Conservation (phyloP, 768 basidiomycete genomes). For the Tricholoma sp. region DNA sequence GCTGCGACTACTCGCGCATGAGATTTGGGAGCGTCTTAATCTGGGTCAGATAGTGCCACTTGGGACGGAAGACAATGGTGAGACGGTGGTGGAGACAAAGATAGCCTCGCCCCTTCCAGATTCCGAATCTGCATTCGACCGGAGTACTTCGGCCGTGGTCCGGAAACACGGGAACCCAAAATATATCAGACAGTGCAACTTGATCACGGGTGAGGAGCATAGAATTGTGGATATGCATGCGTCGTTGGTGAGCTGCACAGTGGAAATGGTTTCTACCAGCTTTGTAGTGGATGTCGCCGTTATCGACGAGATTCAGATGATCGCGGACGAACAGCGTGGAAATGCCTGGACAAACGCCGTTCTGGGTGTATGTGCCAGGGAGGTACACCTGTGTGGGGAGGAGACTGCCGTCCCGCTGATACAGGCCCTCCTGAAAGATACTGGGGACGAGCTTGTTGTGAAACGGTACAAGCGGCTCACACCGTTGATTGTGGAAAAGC, state of each 20-base stretch:
- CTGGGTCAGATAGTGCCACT: slow-evolving; percentile 80
- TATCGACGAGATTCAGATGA: slow-evolving; percentile 97
- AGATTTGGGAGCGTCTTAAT: slow-evolving; percentile 90
- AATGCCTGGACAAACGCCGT: slow-evolving; percentile 80
- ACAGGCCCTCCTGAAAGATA: slow-evolving; percentile 56
- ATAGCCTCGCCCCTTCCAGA: slow-evolving; percentile 12
- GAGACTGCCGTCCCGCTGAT: slow-evolving; percentile 87
- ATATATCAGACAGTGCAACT: slow-evolving; percentile 69
- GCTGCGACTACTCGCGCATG: slow-evolving; percentile 87
- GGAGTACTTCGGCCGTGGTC: slow-evolving; percentile 17
- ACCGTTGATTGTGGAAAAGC: slow-evolving; percentile 67
- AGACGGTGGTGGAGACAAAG: slow-evolving; percentile 11
- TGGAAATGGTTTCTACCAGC: slow-evolving; percentile 75
- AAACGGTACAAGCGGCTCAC: slow-evolving; percentile 85
- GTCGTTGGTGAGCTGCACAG: slow-evolving; percentile 73
- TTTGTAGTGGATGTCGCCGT: slow-evolving; percentile 72
- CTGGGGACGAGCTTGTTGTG: slow-evolving; percentile 79
- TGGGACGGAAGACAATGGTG: slow-evolving; percentile 44
- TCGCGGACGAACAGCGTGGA: slow-evolving; percentile 75
- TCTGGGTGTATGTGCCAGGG: slow-evolving; percentile 67
- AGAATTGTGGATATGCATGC: slow-evolving; percentile 58
- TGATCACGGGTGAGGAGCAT: slow-evolving; percentile 89
- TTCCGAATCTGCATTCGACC: slow-evolving; percentile 29
- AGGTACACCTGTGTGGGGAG: slow-evolving; percentile 94
- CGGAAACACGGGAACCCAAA: slow-evolving; percentile 36